Conservation (phyloP, 2,329 filamentous ascomycete species). For the Xylariaceae sp. region DNA sequence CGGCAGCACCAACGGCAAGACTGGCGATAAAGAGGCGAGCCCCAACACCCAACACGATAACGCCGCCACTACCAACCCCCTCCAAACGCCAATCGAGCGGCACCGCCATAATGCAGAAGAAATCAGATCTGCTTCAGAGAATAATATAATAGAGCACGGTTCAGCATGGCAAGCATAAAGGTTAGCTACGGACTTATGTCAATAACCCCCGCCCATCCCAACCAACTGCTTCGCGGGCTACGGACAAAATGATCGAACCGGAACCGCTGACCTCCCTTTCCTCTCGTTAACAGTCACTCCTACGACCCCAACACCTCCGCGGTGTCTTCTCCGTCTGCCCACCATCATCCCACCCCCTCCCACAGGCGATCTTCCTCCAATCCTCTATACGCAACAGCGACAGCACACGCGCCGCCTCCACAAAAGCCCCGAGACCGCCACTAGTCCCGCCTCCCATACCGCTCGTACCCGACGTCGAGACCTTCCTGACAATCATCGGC, state of each 20-base stretch:
- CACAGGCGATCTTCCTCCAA: constrained; percentile 6
- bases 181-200: constrained; percentile 11
- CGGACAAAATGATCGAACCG: background rate
- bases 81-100: background rate
- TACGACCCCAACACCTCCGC: constrained; percentile 29
- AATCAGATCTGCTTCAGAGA: background rate
- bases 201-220: background rate
- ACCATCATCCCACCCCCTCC: background rate
- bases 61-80: background rate
- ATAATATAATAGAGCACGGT: constrained; percentile 3
- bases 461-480: constrained; percentile 76
- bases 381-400: constrained; percentile 14
- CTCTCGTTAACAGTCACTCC: constrained; percentile 22
- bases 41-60: background rate
- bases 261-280: constrained; percentile 1
- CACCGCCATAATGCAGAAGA: constrained; percentile 6
- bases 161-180: constrained; percentile 26
- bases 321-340: constrained; percentile 13
- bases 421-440: constrained; percentile 6
- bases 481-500: constrained; percentile 87
- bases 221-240: too few species aligned
- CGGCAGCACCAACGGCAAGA: constrained; percentile 8
- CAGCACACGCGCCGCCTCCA: constrained; percentile 11
- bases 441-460: constrained; percentile 65
- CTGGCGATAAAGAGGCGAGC: constrained; percentile 8